Percentiles rank a stretch among this genome's conserved stretches.
These are phyloP conservation scores for Parathielavia hyrcaniae DNA, from an alignment of 495 filamentous ascomycete genomes.

Conservation along the genomic window DNA sequence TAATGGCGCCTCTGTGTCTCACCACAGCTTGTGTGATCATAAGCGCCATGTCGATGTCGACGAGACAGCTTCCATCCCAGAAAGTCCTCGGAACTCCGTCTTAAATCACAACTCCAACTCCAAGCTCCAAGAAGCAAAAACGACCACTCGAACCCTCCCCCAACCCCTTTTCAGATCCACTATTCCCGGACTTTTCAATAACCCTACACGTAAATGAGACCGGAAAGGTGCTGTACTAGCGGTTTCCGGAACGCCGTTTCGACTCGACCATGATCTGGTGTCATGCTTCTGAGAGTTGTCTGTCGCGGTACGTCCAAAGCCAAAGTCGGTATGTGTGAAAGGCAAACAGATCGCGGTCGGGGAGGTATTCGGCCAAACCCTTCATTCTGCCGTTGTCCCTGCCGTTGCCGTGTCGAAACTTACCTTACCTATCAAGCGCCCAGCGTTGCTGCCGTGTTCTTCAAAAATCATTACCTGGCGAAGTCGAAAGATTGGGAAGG, in stretches of 20 bases:
- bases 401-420: not conserved
- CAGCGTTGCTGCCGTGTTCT: not conserved
- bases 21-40: not conserved
- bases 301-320: not conserved
- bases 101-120: not conserved
- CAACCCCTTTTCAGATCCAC: slow-evolving; percentile 3
- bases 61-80: not conserved
- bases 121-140: not conserved
- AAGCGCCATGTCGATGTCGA: not conserved
- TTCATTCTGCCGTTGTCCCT: not conserved
- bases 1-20: not conserved
- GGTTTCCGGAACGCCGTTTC: not conserved
- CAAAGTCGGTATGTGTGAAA: not conserved
- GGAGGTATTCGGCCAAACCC: no score
- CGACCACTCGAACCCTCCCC: not conserved
- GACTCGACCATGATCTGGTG: not conserved
- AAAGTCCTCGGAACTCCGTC: not conserved
- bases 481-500: slow-evolving; percentile 2
- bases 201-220: not conserved
- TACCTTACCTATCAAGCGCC: slow-evolving; percentile 2
- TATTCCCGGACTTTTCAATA: not conserved
- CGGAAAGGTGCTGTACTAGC: slow-evolving; percentile 8
- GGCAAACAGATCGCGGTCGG: not conserved
- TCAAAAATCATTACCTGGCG: slow-evolving; percentile 12
- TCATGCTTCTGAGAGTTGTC: not conserved